Base-by-base conservation (phyloP, 139 green algal genomes). In the Prasinococcaceae sp. region DNA sequence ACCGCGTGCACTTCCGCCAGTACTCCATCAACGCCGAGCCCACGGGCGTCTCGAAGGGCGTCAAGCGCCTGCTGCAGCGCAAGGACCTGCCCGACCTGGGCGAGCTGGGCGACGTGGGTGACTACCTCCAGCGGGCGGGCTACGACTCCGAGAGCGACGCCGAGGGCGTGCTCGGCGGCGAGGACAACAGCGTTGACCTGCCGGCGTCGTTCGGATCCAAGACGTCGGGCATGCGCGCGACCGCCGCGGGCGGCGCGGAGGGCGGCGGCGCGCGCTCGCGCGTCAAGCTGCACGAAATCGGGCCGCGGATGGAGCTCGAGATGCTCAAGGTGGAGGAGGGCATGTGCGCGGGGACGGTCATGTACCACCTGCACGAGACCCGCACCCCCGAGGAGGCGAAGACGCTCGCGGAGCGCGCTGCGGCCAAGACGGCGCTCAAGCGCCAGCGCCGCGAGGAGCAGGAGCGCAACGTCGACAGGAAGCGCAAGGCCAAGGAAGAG, bases 291-390 rank as follows among this genome's bases (percentile, higher is more conserved):
- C 76, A 88, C 45, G 83, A 94, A 73, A 69, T 84, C 6, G 89
- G 89, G 14, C 89, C 89, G 4, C 68, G 89, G 9, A 50, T 97
- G 60, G 76, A 92, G 61, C 61, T 94, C 30, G 77, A 92, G 61
- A 33, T 96, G 12, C 54, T 95, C 29, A 97, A 97, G 72, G 65
- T 92, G 30, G 82, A 97, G 68, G 89, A 94, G 74, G 89, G 89
- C 1, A 60, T 96, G 58, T 92, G 80, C 57, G 72, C 70, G 0
- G 88, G 88, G 2, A 58, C 61, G 0, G 86, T 97, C 32, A 65
- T 97, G 56, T 94, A 76, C 74, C 89, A 97, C 74, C 26, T 89
- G 32, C 55, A 68, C 23, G 79, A 80, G 62, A n/a, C n/a, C n/a
- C n/a, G n/a, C n/a, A 80, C 48, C 2, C 40, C 48, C 9, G 68